Percentiles rank a stretch among this genome's conserved stretches.
phyloP scores from a whole-genome alignment of 2,329 filamentous ascomycete genomes.

The Fulvia fulva region DNA sequence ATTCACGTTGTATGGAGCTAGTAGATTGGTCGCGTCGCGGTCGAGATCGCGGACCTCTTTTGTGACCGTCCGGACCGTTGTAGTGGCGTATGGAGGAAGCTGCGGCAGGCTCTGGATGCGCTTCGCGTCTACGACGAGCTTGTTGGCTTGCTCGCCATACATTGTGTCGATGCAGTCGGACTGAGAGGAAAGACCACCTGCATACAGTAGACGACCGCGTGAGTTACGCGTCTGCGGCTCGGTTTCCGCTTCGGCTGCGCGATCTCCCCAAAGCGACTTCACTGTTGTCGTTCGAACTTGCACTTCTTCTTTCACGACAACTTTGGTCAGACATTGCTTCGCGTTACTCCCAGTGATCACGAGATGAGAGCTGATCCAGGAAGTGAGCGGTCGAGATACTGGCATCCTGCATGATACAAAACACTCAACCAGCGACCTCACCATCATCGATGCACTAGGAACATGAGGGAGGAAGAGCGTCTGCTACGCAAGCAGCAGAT shows the following conservation, averaged over 20 bases:
- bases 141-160: slow-evolving; percentile 85
- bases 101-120: slow-evolving; percentile 81
- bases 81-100: slow-evolving; percentile 87
- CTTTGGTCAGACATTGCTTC: not conserved
- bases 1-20: slow-evolving; percentile 78
- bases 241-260: not conserved
- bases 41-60: slow-evolving; percentile 92
- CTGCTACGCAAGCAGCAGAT: slow-evolving; percentile 19
- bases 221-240: not conserved
- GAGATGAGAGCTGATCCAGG: not conserved
- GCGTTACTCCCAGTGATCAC: not conserved
- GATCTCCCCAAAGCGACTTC: not conserved
- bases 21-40: slow-evolving; percentile 72
- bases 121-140: slow-evolving; percentile 95
- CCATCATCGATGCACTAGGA: not conserved
- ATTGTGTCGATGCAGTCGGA: slow-evolving; percentile 45
- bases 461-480: not conserved
- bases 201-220: not conserved
- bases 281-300: not conserved
- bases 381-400: not conserved
- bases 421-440: not conserved
- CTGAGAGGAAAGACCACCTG: not conserved
- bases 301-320: not conserved
- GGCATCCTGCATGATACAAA: not conserved
- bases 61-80: slow-evolving; percentile 80